Conservation (phyloP, 768 basidiomycete species). For the Lyophyllum semitale region DNA sequence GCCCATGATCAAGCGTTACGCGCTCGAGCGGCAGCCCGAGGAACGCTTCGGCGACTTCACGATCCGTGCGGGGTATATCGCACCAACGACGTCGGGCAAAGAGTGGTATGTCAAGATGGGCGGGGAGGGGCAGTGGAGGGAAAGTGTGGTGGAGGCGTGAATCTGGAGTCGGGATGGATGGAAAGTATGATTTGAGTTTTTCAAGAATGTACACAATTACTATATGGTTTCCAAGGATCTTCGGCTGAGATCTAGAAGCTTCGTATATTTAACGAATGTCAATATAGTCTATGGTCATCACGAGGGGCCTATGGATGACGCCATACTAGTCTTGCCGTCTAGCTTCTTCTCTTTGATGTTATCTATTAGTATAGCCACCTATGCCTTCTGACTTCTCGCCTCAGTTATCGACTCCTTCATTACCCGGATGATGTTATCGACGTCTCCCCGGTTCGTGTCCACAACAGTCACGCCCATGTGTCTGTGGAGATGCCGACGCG, state of each 20-base stretch:
- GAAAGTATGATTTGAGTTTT: background rate
- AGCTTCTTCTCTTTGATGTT: background rate
- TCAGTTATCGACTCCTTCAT: constrained; percentile 60
- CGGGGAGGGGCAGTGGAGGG: constrained; percentile 64
- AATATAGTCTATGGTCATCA: too few species aligned
- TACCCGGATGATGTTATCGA: constrained; percentile 69
- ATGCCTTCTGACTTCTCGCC: constrained; percentile 32
- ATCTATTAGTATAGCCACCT: background rate
- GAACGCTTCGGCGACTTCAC: constrained; percentile 97
- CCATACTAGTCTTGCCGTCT: too few species aligned
- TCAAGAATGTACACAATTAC: background rate
- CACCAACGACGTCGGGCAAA: constrained; percentile 80
- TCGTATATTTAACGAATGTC: too few species aligned
- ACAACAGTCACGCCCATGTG: constrained; percentile 93
- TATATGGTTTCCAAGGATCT: background rate
- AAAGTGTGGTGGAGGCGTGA: constrained; percentile 22
- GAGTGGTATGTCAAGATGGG: constrained; percentile 87
- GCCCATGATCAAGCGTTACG: constrained; percentile 95
- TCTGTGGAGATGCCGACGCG: constrained; percentile 32
- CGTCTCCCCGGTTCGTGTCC: constrained; percentile 67
- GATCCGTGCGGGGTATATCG: constrained; percentile 88
- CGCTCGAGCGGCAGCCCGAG: constrained; percentile 80
- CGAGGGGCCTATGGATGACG: too few species aligned
- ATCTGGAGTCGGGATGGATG: background rate
- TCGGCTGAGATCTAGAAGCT: too few species aligned